phyloP scores from a whole-genome alignment of 805 yeast genomes.

The Pichia heedii region DNA sequence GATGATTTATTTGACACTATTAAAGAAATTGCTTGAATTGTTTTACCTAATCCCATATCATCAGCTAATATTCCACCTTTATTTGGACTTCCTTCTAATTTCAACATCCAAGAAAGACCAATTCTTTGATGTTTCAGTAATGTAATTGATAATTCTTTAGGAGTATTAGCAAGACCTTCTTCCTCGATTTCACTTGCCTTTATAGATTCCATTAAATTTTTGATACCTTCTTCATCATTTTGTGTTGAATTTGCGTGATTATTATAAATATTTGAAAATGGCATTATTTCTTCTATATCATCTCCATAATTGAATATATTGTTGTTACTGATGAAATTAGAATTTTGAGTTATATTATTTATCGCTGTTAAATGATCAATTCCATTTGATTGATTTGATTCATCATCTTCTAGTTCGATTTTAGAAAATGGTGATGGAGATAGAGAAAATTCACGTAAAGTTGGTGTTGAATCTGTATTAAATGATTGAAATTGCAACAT shows the following conservation, averaged over 20 bases:
- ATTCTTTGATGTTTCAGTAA: slow-evolving; percentile 60
- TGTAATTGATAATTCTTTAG: slow-evolving; percentile 46
- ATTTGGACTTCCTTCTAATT: slow-evolving; percentile 52
- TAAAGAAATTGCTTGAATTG: slow-evolving; percentile 58
- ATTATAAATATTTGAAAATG: slow-evolving; percentile 6
- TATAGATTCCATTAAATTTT: slow-evolving; percentile 30
- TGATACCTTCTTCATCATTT: slow-evolving; percentile 19
- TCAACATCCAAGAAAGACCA: slow-evolving; percentile 75
- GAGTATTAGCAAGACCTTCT: slow-evolving; percentile 52
- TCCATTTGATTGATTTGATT: too few relatives aligned
- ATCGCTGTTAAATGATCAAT: too few relatives aligned
- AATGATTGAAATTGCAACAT: slow-evolving; percentile 6
- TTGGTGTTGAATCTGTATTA: not conserved
- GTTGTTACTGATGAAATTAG: too few relatives aligned
- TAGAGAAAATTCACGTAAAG: slow-evolving; percentile 4
- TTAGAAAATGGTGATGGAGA: slow-evolving; percentile 2
- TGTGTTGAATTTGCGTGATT: not conserved
- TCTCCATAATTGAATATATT: too few relatives aligned
- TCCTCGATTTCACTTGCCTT: slow-evolving; percentile 40
- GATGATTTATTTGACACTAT: slow-evolving; percentile 38
- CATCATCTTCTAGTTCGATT: not conserved
- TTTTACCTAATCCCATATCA: slow-evolving; percentile 80
- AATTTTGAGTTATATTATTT: too few relatives aligned
- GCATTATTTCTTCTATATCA: slow-evolving; percentile 4
- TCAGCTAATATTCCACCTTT: slow-evolving; percentile 70